Percentiles rank a stretch among this genome's conserved stretches.
Conservation (phyloP, 257 asterid genomes). For the Gentiana dahurica region DNA sequence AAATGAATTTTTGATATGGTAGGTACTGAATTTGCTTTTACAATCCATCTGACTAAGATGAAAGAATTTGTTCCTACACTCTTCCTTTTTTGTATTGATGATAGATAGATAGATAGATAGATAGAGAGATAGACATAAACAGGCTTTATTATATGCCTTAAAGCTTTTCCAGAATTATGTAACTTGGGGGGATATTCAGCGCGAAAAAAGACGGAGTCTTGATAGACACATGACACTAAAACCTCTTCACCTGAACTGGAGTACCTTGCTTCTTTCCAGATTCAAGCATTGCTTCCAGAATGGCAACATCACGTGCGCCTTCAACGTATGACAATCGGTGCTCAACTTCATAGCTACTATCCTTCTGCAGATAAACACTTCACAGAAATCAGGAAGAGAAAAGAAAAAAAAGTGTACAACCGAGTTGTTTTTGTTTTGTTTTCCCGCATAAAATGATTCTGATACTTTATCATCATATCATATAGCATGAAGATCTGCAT, state of each 20-base stretch:
- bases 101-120: no score
- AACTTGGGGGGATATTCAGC: no score
- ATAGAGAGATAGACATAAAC: no score
- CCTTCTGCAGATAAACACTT: constrained; percentile 34
- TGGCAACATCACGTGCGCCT: constrained; percentile 85
- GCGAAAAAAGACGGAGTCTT: no score
- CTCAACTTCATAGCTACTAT: constrained; percentile 37
- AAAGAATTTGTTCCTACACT: no score
- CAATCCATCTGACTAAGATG: no score
- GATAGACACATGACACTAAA: constrained; percentile 16
- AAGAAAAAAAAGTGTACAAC: background rate
- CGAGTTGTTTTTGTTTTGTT: background rate
- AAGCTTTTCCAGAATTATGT: no score
- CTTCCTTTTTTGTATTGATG: no score
- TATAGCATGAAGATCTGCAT: no score
- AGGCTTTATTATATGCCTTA: no score
- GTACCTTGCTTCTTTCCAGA: constrained; percentile 64
- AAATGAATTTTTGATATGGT: no score
- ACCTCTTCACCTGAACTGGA: constrained; percentile 46
- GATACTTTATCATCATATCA: background rate
- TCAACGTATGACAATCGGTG: constrained; percentile 59
- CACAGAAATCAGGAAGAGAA: background rate
- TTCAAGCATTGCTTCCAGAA: constrained; percentile 87
- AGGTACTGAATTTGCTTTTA: no score
- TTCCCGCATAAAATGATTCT: background rate